A percentile compares a stretch with the other conserved stretches of the same genome.
phyloP scores from a whole-genome alignment of 2,329 filamentous ascomycete genomes.

The Colletotrichum agaves region DNA sequence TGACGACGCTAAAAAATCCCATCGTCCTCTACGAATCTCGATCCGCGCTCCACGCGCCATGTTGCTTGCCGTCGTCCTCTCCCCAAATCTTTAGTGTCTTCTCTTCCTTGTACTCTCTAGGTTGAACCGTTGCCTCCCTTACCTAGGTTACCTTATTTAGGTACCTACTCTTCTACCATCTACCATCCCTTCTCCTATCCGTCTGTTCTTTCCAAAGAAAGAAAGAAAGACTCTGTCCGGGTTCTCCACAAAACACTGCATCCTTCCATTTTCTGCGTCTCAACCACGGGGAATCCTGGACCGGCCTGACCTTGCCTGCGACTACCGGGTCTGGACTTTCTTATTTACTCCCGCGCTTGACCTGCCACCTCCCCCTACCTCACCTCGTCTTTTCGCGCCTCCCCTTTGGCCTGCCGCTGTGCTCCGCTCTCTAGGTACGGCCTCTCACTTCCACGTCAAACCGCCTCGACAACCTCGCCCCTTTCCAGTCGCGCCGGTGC shows the following conservation, averaged over 20 bases:
- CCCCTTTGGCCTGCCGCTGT: constrained; percentile 15
- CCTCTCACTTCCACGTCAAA: constrained; percentile 4
- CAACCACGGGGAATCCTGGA: constrained; percentile 30
- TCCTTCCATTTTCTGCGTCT: constrained; percentile 27
- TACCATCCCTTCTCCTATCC: background rate
- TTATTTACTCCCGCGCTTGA: constrained; percentile 24
- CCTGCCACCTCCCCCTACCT: constrained; percentile 5
- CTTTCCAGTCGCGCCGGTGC: constrained; percentile 4
- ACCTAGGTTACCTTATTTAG: background rate
- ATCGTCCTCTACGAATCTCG: constrained; percentile 32
- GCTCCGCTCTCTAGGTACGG: background rate
- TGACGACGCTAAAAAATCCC: constrained; percentile 34
- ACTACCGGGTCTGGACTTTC: constrained; percentile 4
- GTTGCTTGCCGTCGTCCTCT: constrained; percentile 30
- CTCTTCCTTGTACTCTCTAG: background rate
- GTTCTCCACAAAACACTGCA: constrained; percentile 35
- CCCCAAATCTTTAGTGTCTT: background rate
- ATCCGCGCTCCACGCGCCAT: constrained; percentile 35
- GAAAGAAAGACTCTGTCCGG: constrained; percentile 13
- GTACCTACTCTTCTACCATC: background rate
- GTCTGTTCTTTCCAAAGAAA: background rate
- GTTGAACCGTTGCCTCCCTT: background rate
- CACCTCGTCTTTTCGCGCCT: background rate
- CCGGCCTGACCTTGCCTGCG: constrained; percentile 6
- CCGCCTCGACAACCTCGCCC: background rate